Evolutionary conservation across 2,329 filamentous ascomycete genomes (phyloP).

Genomic region (Aspergillus carbonarius): DNA sequence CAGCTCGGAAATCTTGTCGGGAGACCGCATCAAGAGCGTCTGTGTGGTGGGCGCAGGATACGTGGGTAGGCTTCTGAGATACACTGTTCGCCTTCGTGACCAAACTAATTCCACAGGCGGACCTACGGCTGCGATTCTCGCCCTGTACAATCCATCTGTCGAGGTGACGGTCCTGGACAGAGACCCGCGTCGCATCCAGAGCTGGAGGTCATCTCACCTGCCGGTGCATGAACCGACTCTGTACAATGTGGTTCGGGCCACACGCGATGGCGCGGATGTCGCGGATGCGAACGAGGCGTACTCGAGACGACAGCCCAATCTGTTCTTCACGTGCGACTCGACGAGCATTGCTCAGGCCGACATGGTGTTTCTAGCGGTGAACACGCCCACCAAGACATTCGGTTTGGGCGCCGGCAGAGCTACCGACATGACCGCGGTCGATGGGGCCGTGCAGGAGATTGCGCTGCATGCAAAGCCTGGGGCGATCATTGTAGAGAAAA

Average conservation of each 20-base stretch:
- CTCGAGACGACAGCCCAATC: slow-evolving; percentile 58
- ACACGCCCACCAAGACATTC: slow-evolving; percentile 73
- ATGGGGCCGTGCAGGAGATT: slow-evolving; percentile 67
- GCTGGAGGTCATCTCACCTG: slow-evolving; percentile 71
- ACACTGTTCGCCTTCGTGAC: background rate
- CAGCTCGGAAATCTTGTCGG: background rate
- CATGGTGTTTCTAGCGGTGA: slow-evolving; percentile 72
- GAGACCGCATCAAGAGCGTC: slow-evolving; percentile 44
- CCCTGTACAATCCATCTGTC: slow-evolving; percentile 69
- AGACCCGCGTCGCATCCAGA: slow-evolving; percentile 63
- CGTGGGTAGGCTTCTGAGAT: slow-evolving; percentile 57
- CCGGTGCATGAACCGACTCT: slow-evolving; percentile 77
- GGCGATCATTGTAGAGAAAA: slow-evolving; percentile 78
- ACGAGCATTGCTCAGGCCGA: slow-evolving; percentile 66
- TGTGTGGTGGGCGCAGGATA: slow-evolving; percentile 76
- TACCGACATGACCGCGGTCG: slow-evolving; percentile 70
- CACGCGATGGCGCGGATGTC: slow-evolving; percentile 36
- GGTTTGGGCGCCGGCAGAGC: slow-evolving; percentile 69
- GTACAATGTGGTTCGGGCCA: slow-evolving; percentile 61
- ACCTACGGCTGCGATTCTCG: slow-evolving; percentile 72
- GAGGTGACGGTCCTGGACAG: slow-evolving; percentile 73
- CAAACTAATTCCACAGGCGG: slow-evolving; percentile 53
- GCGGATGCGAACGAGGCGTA: slow-evolving; percentile 28
- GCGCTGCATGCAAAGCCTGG: slow-evolving; percentile 65
- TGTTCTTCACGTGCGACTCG: slow-evolving; percentile 72